Evolutionary conservation across 352 stramenopile species (phyloP).

Genomic region (Phytophthora sojae): DNA sequence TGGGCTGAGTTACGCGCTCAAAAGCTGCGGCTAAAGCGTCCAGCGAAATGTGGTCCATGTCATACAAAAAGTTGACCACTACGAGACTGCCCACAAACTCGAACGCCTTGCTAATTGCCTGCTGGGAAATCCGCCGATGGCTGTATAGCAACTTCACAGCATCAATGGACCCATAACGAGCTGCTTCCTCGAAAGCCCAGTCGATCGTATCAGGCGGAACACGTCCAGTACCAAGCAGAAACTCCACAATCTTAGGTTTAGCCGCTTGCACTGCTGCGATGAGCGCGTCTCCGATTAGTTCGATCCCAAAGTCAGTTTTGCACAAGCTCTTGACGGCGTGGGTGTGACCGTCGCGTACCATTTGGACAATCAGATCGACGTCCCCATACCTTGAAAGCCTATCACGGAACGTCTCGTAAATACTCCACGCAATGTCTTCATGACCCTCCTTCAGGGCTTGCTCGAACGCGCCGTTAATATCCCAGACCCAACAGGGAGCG

Average conservation of each 20-base stretch:
- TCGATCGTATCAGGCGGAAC: background rate
- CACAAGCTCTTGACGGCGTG: constrained; percentile 4
- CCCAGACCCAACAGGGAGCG: background rate
- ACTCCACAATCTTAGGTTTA: constrained; percentile 2
- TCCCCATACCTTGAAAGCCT: no score
- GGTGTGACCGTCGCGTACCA: constrained; percentile 4
- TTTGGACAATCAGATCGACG: background rate
- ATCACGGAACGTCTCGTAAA: constrained; percentile 4
- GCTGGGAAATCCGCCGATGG: background rate
- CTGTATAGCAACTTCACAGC: constrained; percentile 4
- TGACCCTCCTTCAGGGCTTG: constrained; percentile 5
- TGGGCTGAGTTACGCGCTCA: background rate
- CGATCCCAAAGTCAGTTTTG: background rate
- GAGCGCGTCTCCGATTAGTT: constrained; percentile 2
- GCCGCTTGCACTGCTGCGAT: background rate
- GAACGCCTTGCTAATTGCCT: constrained; percentile 3
- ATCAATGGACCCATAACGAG: background rate
- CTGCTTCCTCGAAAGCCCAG: constrained; percentile 4
- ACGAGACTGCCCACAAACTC: background rate
- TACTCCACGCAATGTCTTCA: background rate
- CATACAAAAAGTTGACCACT: background rate
- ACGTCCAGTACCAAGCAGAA: background rate
- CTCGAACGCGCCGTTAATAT: background rate
- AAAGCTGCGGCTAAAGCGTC: background rate
- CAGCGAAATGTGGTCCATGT: background rate